These are phyloP conservation scores for Trametes hirsuta DNA, from an alignment of 1,284 basidiomycete genomes.

Conservation along the genomic window DNA sequence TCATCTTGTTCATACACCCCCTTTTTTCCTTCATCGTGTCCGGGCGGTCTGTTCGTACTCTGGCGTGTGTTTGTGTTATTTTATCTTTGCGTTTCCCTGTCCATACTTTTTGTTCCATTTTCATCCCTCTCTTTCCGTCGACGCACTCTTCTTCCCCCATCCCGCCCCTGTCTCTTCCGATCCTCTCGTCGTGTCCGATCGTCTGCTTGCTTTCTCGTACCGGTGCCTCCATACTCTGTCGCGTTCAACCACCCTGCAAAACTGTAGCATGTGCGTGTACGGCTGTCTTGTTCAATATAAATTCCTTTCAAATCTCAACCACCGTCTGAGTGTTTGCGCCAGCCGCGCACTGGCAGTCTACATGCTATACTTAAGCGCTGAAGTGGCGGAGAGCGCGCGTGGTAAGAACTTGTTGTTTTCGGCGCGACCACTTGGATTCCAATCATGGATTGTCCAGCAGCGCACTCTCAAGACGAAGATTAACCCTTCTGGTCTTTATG, in stretches of 20 bases:
- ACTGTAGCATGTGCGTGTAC: conserved; percentile 46
- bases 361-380: too few species aligned
- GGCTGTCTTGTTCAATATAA: conserved; percentile 38
- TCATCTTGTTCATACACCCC: conserved; percentile 7
- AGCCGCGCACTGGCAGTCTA: not conserved
- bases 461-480: too few species aligned
- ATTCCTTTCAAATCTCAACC: conserved; percentile 31
- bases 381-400: not conserved
- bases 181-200: conserved; percentile 27
- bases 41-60: conserved; percentile 9
- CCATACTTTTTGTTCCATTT: not conserved
- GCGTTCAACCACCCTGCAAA: conserved; percentile 37
- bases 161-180: not conserved
- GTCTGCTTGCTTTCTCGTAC: conserved; percentile 33
- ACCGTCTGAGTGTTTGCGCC: not conserved
- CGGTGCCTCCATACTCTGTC: conserved; percentile 33
- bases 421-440: too few species aligned
- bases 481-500: too few species aligned
- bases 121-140: not conserved
- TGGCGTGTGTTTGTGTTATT: conserved; percentile 22
- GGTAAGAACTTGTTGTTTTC: too few species aligned
- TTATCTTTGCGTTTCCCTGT: conserved; percentile 13
- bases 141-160: not conserved
- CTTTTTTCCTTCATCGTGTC: conserved; percentile 6
- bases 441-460: too few species aligned